phyloP scores from a whole-genome alignment of 2,329 filamentous ascomycete species.

The Calonectria pteridis region DNA sequence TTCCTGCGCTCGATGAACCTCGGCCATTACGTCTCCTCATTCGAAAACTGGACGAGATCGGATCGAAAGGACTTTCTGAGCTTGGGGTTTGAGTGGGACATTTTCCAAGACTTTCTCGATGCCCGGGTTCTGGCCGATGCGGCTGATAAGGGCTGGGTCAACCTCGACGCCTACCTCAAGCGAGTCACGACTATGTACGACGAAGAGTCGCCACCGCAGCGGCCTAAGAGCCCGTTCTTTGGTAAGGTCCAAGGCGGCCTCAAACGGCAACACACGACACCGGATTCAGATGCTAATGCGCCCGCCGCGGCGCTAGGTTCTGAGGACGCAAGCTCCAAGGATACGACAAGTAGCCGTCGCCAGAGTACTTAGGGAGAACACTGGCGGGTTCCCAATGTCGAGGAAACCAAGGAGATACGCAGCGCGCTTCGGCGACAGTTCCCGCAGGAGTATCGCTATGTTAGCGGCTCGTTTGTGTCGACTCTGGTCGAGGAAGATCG shows the following conservation, averaged over 20 bases:
- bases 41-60: constrained; percentile 32
- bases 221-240: constrained; percentile 19
- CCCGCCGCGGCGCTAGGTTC: background rate
- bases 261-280: background rate
- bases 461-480: background rate
- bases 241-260: background rate
- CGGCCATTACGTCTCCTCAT: background rate
- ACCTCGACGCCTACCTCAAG: background rate
- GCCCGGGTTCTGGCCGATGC: constrained; percentile 23
- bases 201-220: background rate
- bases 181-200: background rate
- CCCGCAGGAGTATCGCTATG: background rate
- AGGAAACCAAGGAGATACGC: constrained; percentile 14
- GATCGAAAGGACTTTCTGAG: constrained; percentile 38
- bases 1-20: constrained; percentile 34
- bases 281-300: background rate
- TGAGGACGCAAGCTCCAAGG: background rate
- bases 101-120: constrained; percentile 41
- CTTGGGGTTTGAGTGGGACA: constrained; percentile 39
- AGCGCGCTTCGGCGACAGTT: constrained; percentile 15
- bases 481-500: constrained; percentile 33
- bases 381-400: background rate
- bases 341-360: background rate
- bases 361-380: constrained; percentile 2
- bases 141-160: constrained; percentile 27